Base-by-base conservation (phyloP, 2,329 filamentous ascomycete genomes). In the Emergomyces africanus region DNA sequence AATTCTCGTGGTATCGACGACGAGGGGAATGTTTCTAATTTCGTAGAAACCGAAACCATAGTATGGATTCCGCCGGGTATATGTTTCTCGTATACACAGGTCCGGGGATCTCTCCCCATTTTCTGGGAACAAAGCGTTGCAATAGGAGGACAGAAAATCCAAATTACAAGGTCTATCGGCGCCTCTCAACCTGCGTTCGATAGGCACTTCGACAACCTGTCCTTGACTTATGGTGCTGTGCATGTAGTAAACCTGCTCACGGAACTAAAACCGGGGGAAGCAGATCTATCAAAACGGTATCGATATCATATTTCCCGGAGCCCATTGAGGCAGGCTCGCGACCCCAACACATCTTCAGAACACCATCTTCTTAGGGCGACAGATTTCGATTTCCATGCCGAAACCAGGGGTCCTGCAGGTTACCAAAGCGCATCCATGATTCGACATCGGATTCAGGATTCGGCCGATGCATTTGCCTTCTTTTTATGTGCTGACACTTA, bases 1-100 rank as follows among this genome's bases (percentile, higher is more conserved):
- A 97, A 97, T 71, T 87, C 92, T n/a, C 83, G 94, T 65, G 94
- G 94, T 44, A 96, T 99, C 64, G 94, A 99, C 69, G 94, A 99
- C 70, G 90, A 97, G 68, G 94, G 94, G 15, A 90, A 97, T 67
- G 94, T 97, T 33, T 91, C 94, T 61, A 99, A 99, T 72, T 99
- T 96, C 73, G 94, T 97, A n/a, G 94, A 99, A 73, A 94, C 90
- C 0, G 94, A 99, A 74, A 95, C 90, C 0, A 84, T 92, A 46
- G 91, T 95, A 69, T 96, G 89, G 87, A 87, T 86, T 65, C 88
- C 88, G 0, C 83, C 84, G 0, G 79, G 78, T 0, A 83, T 90
- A 6, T 84, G 90, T 59, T 97, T 97, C 70, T 97, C 94, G 0
- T 99, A 96, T 72, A 89, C 86, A 1, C 94, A 99, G 73, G 83